Evolutionary conservation across 768 basidiomycete species (phyloP).

Genomic region (Guyanaporus albipodus): DNA sequence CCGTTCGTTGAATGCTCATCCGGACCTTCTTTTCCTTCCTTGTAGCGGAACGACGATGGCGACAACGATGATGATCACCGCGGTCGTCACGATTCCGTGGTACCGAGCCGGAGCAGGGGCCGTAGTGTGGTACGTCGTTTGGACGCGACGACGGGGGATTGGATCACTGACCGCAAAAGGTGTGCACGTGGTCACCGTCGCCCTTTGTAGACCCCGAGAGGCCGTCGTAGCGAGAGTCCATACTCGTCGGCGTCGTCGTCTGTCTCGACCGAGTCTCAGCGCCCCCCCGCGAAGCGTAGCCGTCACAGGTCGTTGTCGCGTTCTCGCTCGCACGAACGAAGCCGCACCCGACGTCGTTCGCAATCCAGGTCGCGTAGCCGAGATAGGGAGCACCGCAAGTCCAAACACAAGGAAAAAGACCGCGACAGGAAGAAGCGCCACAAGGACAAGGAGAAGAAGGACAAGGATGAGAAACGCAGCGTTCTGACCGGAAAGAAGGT

Average conservation of each 20-base stretch:
- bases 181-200: slow-evolving; percentile 14
- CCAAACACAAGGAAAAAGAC: slow-evolving; percentile 25
- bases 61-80: slow-evolving; percentile 1
- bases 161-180: slow-evolving; percentile 26
- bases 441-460: slow-evolving; percentile 33
- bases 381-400: slow-evolving; percentile 23
- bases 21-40: rapidly evolving
- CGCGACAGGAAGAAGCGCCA: slow-evolving; percentile 38
- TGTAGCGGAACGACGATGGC: slow-evolving; percentile 19
- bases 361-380: slow-evolving; percentile 29
- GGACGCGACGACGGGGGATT: background rate
- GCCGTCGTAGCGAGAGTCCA: slow-evolving; percentile 16
- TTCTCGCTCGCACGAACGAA: slow-evolving; percentile 20
- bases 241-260: slow-evolving; percentile 16
- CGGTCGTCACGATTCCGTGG: slow-evolving; percentile 1
- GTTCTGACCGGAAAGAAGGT: slow-evolving; percentile 63
- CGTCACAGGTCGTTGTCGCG: slow-evolving; percentile 19
- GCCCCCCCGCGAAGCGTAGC: slow-evolving; percentile 13
- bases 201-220: slow-evolving; percentile 21
- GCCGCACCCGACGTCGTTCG: slow-evolving; percentile 14
- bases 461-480: slow-evolving; percentile 48
- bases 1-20: background rate
- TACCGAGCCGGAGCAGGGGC: slow-evolving; percentile 12
- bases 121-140: slow-evolving; percentile 30
- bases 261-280: slow-evolving; percentile 13